phyloP scores from a whole-genome alignment of 108 stramenopile species.

The Stephanodiscus minutulus region DNA sequence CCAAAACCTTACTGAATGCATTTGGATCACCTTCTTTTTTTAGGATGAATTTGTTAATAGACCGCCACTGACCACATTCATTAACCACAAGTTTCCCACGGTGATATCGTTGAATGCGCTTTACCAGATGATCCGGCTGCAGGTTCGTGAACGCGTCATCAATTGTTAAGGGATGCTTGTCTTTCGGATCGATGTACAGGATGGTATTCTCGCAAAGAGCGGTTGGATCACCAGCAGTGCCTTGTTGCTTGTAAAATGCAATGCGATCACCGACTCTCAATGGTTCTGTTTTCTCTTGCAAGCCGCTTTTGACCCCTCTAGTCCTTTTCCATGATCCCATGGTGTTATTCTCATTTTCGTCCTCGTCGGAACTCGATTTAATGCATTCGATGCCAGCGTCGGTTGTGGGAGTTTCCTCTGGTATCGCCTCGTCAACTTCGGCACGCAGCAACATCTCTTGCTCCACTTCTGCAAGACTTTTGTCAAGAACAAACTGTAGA shows the following conservation, averaged over 20 bases:
- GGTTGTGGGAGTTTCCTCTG: not conserved
- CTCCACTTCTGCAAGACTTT: constrained; percentile 13
- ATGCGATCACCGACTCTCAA: constrained; percentile 6
- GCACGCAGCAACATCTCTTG: constrained; percentile 10
- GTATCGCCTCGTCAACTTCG: constrained; percentile 9
- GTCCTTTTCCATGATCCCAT: not conserved
- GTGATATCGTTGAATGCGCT: constrained; percentile 7
- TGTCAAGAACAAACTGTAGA: constrained; percentile 8
- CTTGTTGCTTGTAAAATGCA: constrained; percentile 8
- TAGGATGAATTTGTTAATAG: constrained; percentile 1
- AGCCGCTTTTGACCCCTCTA: not conserved
- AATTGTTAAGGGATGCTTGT: not conserved
- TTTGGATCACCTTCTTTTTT: constrained; percentile 9
- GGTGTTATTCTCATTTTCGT: constrained; percentile 3
- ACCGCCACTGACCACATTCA: not conserved
- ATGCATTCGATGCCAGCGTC: not conserved
- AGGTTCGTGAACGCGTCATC: constrained; percentile 7
- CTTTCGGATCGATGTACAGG: constrained; percentile 12
- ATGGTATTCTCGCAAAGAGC: not conserved
- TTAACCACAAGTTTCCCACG: constrained; percentile 7
- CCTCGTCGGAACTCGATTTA: not conserved
- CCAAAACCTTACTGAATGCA: not conserved
- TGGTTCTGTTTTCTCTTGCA: not conserved
- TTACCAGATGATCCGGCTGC: constrained; percentile 10
- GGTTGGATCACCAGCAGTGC: constrained; percentile 1